phyloP scores from a whole-genome alignment of 2,329 filamentous ascomycete genomes.

The Ascocoryne sarcoides region DNA sequence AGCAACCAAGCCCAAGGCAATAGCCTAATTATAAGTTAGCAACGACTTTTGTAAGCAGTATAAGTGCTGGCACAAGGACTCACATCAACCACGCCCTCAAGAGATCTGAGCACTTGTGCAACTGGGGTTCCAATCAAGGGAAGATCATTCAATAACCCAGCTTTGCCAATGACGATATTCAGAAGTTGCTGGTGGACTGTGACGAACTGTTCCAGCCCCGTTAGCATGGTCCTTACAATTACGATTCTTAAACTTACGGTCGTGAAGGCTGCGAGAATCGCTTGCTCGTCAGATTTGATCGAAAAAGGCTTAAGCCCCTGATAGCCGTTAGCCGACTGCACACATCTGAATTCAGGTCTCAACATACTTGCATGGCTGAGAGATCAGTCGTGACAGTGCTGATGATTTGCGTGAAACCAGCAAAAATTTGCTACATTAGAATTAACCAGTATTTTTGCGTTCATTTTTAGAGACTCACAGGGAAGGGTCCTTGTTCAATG shows the following conservation, averaged over 20 bases:
- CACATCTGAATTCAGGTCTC: constrained; percentile 10
- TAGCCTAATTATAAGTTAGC: background rate
- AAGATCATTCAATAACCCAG: constrained; percentile 12
- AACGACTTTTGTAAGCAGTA: background rate
- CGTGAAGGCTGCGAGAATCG: constrained; percentile 25
- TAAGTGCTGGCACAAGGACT: background rate
- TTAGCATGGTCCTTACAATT: background rate
- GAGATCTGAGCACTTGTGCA: background rate
- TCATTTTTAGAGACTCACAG: constrained; percentile 17
- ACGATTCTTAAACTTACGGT: constrained; percentile 14
- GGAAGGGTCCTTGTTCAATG: constrained; percentile 27
- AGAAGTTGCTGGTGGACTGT: constrained; percentile 27
- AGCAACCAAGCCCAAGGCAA: background rate
- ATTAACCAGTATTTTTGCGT: constrained; percentile 1
- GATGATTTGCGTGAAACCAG: constrained; percentile 27
- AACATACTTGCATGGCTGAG: background rate
- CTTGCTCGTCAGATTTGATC: constrained; percentile 7
- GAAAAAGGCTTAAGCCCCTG: constrained; percentile 9
- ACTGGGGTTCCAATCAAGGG: background rate
- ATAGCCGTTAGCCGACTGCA: background rate
- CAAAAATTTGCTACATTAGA: constrained; percentile 22
- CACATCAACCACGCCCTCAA: background rate
- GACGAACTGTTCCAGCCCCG: constrained; percentile 20
- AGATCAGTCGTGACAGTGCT: constrained; percentile 14
- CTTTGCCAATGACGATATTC: constrained; percentile 31